A percentile compares a stretch with the other conserved stretches of the same genome.
phyloP scores from a whole-genome alignment of 2,329 filamentous ascomycete genomes.

The Neopestalotiopsis sp. region DNA sequence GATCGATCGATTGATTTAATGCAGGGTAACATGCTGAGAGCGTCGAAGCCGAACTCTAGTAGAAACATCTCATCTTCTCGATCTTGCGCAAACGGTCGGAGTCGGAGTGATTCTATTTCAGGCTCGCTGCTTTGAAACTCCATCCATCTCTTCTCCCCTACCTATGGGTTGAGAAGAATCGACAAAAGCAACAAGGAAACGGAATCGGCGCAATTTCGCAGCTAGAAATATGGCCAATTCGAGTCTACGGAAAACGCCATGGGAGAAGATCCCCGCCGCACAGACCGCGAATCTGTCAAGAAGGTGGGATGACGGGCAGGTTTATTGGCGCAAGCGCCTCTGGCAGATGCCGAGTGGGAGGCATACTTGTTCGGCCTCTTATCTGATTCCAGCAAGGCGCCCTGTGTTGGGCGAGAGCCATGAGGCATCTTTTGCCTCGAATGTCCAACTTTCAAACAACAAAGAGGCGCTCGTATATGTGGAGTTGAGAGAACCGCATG shows the following conservation, averaged over 20 bases:
- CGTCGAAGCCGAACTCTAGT: neutral
- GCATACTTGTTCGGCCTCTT: neutral
- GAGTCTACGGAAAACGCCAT: neutral
- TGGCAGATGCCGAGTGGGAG: neutral
- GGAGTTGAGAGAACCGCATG: neutral
- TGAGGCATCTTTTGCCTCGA: neutral
- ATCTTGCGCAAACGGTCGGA: neutral
- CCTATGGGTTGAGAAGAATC: neutral
- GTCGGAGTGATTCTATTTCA: neutral
- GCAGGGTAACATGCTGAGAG: neutral
- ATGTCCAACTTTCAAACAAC: neutral
- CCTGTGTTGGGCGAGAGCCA: neutral
- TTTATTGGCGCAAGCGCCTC: neutral
- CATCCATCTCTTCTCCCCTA: neutral
- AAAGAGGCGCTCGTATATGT: neutral
- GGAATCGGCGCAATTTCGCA: neutral
- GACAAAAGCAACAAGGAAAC: neutral
- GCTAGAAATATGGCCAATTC: neutral
- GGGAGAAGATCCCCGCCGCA: neutral
- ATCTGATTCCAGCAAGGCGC: neutral
- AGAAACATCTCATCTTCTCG: neutral
- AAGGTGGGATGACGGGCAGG: conserved; percentile 3
- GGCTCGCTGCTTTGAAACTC: neutral
- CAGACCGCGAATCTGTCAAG: conserved; percentile 1
- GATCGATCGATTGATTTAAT: no score